Evolutionary conservation across 768 basidiomycete genomes (phyloP).

Genomic region (Russula emetica): DNA sequence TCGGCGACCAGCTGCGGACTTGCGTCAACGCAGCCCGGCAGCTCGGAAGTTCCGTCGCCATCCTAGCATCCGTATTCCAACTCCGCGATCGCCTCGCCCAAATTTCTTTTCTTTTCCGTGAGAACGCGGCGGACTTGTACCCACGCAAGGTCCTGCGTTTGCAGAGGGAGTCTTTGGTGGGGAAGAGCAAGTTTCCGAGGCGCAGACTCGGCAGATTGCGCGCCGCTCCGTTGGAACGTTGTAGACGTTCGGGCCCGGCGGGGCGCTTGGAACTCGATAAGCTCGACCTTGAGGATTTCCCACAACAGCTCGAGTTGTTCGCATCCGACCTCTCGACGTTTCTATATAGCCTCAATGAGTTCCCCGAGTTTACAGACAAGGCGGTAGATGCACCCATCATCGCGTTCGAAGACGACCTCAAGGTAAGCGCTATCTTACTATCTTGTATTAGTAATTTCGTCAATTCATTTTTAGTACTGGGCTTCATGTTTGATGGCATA

Average conservation of each 20-base stretch:
- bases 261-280: constrained; percentile 50
- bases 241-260: constrained; percentile 32
- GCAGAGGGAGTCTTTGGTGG: constrained; percentile 39
- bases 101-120: constrained; percentile 64
- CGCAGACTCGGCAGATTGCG: constrained; percentile 34
- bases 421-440: constrained; percentile 37
- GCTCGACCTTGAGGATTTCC: constrained; percentile 64
- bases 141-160: constrained; percentile 56
- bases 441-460: constrained; percentile 5
- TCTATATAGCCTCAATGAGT: constrained; percentile 66
- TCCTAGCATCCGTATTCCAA: constrained; percentile 68
- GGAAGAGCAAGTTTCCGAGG: constrained; percentile 37
- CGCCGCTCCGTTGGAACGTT: constrained; percentile 41
- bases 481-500: constrained; percentile 66
- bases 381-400: constrained; percentile 62
- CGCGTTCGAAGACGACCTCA: constrained; percentile 65
- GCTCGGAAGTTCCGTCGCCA: constrained; percentile 71
- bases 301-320: constrained; percentile 57
- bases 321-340: constrained; percentile 65
- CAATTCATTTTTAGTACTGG: constrained; percentile 52
- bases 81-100: constrained; percentile 66
- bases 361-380: constrained; percentile 75
- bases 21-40: constrained; percentile 77
- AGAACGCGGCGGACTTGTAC: constrained; percentile 71
- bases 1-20: constrained; percentile 52